Base-by-base conservation (phyloP, 805 yeast genomes). In the Grigorovia transvaalensis region DNA sequence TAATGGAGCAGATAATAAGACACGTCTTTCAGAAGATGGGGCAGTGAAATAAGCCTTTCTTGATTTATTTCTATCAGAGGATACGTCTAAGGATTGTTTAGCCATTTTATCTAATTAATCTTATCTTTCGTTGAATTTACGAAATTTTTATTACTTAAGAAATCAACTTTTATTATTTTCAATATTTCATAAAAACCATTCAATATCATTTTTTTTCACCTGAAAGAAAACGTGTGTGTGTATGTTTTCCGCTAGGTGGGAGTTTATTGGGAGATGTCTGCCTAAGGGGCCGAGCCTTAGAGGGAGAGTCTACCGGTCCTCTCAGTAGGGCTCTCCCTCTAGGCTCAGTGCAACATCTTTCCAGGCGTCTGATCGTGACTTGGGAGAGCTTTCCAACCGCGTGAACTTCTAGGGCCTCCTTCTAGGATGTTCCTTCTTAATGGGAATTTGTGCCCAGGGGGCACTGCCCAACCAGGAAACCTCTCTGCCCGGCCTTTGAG, bases 21-120 rank as follows among this genome's bases (percentile, higher is more conserved):
- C 79, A 80, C 98, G 88, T 80, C 97, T 88, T 72, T 79, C 88
- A 66, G 91, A 85, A 64, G 99, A 91, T 71, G 98, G 95, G 67
- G 99, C 95, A 71, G 80, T 80, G 91, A 93, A 93, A 85, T 93
- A 87, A 77, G 98, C 98, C 88, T 93, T 93, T 87, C 99, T 90
- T 76, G 97, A 82, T 85, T 93, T 93, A 77, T 95, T 86, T 83
- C 99, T 93, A 74, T 96, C 90, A 75, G 95, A 84, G 71, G 99
- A 89, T 77, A 93, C 98, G 96, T 93, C 96, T 68, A 72, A 69
- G 63, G 76, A 73, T 72, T 73, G 76, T 66, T 72, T 73, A 71
- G 76, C 76, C 76, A 73, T 73, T 66, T 46, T 54, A 38, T 38
- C n/a, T 38, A 38, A 15, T 38, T 38, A 38, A 38, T 15, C 18